Conservation (phyloP, 179 eudicot genomes). For the Beta corolliflora region DNA sequence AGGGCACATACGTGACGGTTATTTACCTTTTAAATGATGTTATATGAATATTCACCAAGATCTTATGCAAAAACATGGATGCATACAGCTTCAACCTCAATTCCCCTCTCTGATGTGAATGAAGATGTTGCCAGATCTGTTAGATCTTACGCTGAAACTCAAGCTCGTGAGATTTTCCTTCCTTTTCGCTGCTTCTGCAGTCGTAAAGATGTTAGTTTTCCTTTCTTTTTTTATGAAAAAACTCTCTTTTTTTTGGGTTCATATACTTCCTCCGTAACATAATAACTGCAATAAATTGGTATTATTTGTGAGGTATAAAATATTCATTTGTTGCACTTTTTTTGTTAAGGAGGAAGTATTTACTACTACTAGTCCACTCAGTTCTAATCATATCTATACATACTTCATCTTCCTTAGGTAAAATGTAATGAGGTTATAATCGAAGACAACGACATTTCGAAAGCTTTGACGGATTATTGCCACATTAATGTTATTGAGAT, state of each 20-base stretch:
- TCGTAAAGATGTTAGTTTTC: conserved; percentile 41
- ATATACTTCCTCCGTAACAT: not conserved
- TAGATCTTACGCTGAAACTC: conserved; percentile 19
- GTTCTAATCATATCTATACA: not conserved
- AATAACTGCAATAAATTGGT: too few relatives aligned
- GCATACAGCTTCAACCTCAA: conserved; percentile 14
- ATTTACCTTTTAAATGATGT: too few relatives aligned
- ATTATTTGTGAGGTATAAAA: too few relatives aligned
- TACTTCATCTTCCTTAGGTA: conserved; percentile 19
- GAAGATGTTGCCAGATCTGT: conserved; percentile 22
- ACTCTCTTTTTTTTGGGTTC: not conserved
- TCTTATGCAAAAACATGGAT: not conserved
- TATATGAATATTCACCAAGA: not conserved
- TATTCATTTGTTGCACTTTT: too few relatives aligned
- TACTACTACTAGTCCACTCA: not conserved
- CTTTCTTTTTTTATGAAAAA: not conserved
- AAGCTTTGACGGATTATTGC: conserved; percentile 30
- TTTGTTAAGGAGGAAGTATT: not conserved
- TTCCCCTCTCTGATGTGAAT: conserved; percentile 18
- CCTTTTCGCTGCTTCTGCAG: conserved; percentile 51
- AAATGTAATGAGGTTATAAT: conserved; percentile 29
- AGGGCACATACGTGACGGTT: too few relatives aligned
- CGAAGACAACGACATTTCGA: conserved; percentile 35
- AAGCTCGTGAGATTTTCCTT: conserved; percentile 41
- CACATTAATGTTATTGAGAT: conserved; percentile 24